Conservation (phyloP, 768 basidiomycete genomes). For the Lactarius quietus region DNA sequence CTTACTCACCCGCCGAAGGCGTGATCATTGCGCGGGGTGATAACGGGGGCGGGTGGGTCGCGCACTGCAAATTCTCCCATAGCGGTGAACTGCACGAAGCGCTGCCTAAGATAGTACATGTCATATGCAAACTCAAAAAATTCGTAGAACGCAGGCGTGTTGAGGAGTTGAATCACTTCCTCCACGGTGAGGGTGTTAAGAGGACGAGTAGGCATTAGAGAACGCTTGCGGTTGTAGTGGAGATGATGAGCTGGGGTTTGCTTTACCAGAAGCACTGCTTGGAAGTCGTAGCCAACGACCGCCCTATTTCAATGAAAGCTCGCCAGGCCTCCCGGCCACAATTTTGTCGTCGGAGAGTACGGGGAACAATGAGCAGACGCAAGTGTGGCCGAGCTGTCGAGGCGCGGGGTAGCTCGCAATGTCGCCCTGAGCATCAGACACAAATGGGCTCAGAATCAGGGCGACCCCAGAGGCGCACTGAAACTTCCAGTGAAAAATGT, state of each 20-base stretch:
- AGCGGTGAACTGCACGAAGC: background rate
- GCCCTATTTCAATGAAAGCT: background rate
- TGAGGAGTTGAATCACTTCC: background rate
- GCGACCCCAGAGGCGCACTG: background rate
- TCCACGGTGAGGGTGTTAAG: background rate
- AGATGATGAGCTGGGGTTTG: background rate
- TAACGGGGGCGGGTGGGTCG: slow-evolving; percentile 7
- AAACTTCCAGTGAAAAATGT: background rate
- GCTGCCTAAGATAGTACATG: background rate
- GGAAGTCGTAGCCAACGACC: background rate
- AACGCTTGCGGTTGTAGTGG: background rate
- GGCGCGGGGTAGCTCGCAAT: background rate
- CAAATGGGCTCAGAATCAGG: background rate
- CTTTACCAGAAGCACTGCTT: background rate
- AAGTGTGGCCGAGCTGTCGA: background rate
- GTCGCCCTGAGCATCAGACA: background rate
- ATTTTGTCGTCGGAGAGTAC: background rate
- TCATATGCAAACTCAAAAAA: background rate
- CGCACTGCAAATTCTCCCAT: background rate
- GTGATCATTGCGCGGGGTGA: background rate
- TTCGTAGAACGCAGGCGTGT: background rate
- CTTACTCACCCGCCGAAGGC: background rate
- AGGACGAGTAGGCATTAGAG: background rate
- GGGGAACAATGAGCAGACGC: background rate
- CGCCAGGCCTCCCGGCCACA: background rate